Percentiles rank a stretch among this genome's conserved stretches.
Conservation (phyloP, 345 rosid genomes). For the Cochlearia excelsa region DNA sequence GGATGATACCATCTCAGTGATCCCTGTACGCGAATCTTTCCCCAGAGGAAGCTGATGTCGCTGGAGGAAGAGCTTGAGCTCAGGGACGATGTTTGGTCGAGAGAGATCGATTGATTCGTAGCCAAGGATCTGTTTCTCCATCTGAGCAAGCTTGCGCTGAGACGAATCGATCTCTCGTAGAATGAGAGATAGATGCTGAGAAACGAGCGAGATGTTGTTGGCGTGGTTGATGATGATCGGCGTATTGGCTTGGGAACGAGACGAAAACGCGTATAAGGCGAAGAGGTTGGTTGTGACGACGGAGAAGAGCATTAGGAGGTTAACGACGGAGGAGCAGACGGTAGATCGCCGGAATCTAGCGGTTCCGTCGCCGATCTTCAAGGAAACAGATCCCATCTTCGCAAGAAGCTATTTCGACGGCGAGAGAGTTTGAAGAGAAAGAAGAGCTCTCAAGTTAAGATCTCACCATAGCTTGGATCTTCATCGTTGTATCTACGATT, state of each 20-base stretch:
- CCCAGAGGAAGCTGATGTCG: conserved; percentile 81
- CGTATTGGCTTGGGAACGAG: conserved; percentile 35
- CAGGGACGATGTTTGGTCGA: conserved; percentile 71
- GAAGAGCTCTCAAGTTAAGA: conserved; percentile 3
- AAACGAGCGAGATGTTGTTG: conserved; percentile 73
- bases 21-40: conserved; percentile 73
- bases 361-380: conserved; percentile 93
- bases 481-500: conserved; percentile 15
- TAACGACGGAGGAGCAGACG: conserved; percentile 72
- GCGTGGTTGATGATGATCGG: conserved; percentile 28
- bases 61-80: conserved; percentile 76
- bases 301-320: conserved; percentile 90
- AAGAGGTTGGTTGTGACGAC: conserved; percentile 85
- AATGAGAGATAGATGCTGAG: conserved; percentile 79
- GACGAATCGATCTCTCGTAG: conserved; percentile 80
- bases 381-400: conserved; percentile 80
- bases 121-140: conserved; percentile 86
- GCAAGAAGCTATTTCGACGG: neutral
- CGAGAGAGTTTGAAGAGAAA: neutral
- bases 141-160: conserved; percentile 76
- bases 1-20: conserved; percentile 91
- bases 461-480: conserved; percentile 5
- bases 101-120: conserved; percentile 78
- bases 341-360: conserved; percentile 83
- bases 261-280: conserved; percentile 89